Evolutionary conservation across 78 protist species (phyloP).

Genomic region (Monosiga brevicollis): DNA sequence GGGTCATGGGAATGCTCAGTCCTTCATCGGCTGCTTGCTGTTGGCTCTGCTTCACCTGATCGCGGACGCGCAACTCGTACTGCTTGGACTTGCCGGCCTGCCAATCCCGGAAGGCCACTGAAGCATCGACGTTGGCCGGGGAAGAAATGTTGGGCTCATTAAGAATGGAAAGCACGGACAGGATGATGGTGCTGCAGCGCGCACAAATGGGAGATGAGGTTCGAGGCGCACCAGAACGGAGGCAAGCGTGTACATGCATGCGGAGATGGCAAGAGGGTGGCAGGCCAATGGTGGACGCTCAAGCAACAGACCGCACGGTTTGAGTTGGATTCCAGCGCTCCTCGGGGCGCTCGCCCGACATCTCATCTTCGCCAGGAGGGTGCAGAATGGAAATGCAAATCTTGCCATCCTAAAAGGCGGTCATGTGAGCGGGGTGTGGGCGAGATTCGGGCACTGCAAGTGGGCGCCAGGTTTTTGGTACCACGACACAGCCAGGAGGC

Average conservation of each 20-base stretch:
- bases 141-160: constrained; percentile 67
- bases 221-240: background rate
- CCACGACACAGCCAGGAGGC: no score
- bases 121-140: constrained; percentile 81
- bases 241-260: background rate
- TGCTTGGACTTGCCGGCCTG: constrained; percentile 6
- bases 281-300: background rate
- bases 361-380: constrained; percentile 64
- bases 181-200: constrained; percentile 37
- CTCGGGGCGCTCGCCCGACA: constrained; percentile 58
- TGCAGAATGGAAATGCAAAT: constrained; percentile 85
- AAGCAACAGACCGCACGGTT: constrained; percentile 29
- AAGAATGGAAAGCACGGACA: constrained; percentile 63
- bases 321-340: constrained; percentile 80
- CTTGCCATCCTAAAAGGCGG: constrained; percentile 23
- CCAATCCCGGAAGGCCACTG: constrained; percentile 40
- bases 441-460: background rate
- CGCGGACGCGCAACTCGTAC: constrained; percentile 21
- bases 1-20: background rate
- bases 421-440: background rate
- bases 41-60: constrained; percentile 19
- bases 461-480: no score
- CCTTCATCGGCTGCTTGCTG: background rate
- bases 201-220: background rate
- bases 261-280: background rate